Conservation (phyloP, 75 land plant species). For the Pinus albicaulis region DNA sequence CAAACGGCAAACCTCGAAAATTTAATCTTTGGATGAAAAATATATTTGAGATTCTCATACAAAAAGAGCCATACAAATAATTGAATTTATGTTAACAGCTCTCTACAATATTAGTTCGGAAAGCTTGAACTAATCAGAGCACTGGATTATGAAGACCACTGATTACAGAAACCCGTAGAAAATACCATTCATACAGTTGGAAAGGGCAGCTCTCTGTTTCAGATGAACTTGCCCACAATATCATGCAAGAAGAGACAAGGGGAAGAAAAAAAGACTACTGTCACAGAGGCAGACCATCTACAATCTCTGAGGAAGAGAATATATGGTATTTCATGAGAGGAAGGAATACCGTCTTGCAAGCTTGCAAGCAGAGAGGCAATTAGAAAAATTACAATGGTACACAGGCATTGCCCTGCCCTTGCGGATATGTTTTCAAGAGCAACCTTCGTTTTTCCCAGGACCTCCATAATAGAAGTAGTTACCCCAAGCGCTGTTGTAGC, state of each 20-base stretch:
- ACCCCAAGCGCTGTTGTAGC: conserved; percentile 80
- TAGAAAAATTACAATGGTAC: conserved; percentile 15
- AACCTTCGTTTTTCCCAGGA: conserved; percentile 68
- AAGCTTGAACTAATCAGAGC: too few relatives aligned
- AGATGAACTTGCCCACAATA: conserved; percentile 13
- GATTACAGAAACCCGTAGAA: too few relatives aligned
- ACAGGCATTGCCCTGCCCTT: not conserved
- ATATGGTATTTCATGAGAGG: not conserved
- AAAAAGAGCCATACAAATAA: too few relatives aligned
- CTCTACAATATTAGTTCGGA: too few relatives aligned
- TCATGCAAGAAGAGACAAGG: not conserved
- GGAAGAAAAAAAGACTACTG: conserved; percentile 5
- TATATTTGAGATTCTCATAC: too few relatives aligned
- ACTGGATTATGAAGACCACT: too few relatives aligned
- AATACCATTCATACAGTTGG: conserved; percentile 1
- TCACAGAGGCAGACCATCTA: conserved; percentile 8
- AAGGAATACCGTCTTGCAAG: not conserved
- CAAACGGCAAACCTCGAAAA: too few relatives aligned
- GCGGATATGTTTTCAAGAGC: conserved; percentile 28
- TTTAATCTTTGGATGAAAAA: too few relatives aligned
- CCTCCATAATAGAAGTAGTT: conserved; percentile 88
- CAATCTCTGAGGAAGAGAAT: conserved; percentile 18
- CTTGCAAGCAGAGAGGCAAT: not conserved
- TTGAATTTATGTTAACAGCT: too few relatives aligned
- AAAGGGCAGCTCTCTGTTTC: conserved; percentile 1